Percentiles rank a stretch among this genome's conserved stretches.
Evolutionary conservation across 345 rosid species (phyloP).

Genomic region (Gossypioides kirkii): DNA sequence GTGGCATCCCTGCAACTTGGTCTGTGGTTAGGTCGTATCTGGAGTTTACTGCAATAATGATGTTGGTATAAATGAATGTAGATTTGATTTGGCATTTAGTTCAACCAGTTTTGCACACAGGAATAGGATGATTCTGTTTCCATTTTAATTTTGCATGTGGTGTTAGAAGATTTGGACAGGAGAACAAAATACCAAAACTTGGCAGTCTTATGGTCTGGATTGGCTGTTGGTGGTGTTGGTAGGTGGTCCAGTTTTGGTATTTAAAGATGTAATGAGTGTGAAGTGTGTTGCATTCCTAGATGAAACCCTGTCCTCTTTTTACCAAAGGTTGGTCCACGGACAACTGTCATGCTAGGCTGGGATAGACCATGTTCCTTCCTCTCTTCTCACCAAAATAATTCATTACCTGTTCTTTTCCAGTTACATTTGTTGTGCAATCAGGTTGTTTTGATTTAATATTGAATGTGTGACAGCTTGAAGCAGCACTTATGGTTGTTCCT

Average conservation of each 20-base stretch:
- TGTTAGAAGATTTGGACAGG: background rate
- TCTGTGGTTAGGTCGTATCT: background rate
- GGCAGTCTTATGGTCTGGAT: background rate
- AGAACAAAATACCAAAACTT: background rate
- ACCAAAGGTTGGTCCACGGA: background rate
- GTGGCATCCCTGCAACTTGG: background rate
- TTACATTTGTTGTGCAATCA: background rate
- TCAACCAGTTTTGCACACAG: background rate
- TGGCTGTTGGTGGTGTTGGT: background rate
- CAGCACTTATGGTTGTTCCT: too few species aligned
- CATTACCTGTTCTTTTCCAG: background rate
- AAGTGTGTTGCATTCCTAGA: background rate
- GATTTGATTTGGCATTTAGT: background rate
- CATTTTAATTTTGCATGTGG: background rate
- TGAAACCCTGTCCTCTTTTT: background rate
- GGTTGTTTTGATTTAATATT: background rate
- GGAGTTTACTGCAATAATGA: background rate
- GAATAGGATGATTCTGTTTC: background rate
- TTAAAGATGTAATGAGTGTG: background rate
- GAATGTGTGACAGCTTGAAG: too few species aligned
- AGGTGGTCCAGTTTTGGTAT: background rate
- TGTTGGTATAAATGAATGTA: background rate
- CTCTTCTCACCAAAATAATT: too few species aligned
- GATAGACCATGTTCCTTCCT: background rate
- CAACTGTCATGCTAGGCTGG: slow-evolving; percentile 2